These are phyloP conservation scores for Chaetothyriales sp. DNA, from an alignment of 2,329 filamentous ascomycete genomes.

Conservation along the genomic window DNA sequence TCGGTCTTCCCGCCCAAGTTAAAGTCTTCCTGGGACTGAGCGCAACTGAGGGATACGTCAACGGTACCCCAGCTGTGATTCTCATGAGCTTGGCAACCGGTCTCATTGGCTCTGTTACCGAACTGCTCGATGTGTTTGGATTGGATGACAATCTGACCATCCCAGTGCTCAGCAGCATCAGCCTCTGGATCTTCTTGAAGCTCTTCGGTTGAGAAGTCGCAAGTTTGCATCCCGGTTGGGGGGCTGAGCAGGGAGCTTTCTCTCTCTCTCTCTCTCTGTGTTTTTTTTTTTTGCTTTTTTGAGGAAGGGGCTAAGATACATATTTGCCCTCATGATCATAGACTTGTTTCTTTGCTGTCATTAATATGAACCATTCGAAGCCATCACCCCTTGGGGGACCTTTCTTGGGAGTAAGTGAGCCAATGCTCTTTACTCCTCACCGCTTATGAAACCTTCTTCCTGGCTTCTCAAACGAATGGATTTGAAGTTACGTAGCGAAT, in stretches of 20 bases:
- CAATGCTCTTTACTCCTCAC: no score
- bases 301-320: no score
- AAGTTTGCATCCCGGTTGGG: neutral
- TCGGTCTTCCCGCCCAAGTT: slow-evolving; percentile 52
- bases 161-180: slow-evolving; percentile 73
- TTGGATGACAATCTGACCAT: slow-evolving; percentile 98
- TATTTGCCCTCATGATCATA: no score
- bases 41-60: slow-evolving; percentile 44
- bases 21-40: slow-evolving; percentile 48
- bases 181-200: slow-evolving; percentile 83
- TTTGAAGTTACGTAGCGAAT: no score
- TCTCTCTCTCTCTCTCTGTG: neutral
- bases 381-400: no score
- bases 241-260: neutral
- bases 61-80: slow-evolving; percentile 57
- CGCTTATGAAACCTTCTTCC: no score
- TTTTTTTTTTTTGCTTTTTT: no score
- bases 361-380: no score
- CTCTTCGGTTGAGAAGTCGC: slow-evolving; percentile 45
- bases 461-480: no score
- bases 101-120: slow-evolving; percentile 74
- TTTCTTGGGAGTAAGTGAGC: no score
- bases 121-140: slow-evolving; percentile 79
- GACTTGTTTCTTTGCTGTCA: no score
- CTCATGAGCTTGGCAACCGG: slow-evolving; percentile 76